phyloP scores from a whole-genome alignment of 2,329 filamentous ascomycete genomes.

The Amauroascus niger region DNA sequence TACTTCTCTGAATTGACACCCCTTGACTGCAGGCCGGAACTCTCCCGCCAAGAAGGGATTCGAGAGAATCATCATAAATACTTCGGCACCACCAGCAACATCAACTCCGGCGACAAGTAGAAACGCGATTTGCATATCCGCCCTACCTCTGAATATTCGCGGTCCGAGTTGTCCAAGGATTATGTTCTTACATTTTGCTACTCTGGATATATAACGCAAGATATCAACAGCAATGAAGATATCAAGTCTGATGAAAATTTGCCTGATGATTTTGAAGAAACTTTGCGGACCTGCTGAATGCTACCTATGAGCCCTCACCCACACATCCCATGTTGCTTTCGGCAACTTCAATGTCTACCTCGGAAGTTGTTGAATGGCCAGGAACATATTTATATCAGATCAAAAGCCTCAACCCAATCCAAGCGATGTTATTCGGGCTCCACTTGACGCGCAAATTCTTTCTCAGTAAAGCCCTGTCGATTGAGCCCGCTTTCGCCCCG shows the following conservation, averaged over 20 bases:
- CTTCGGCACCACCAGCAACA: neutral
- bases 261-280: no score
- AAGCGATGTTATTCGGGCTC: no score
- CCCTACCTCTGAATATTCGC: constrained; percentile 17
- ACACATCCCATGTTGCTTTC: constrained; percentile 19
- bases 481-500: no score
- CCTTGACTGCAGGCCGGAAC: constrained; percentile 1
- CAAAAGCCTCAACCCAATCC: no score
- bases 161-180: constrained; percentile 13
- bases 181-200: constrained; percentile 7
- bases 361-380: no score
- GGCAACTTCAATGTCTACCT: no score
- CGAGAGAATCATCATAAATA: constrained; percentile 6
- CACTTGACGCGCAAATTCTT: no score
- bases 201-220: constrained; percentile 7
- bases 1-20: neutral
- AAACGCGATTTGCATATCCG: constrained; percentile 16
- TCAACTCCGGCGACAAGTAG: neutral
- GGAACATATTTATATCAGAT: no score
- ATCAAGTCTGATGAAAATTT: no score
- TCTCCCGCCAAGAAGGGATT: constrained; percentile 2
- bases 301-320: no score
- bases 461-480: constrained; percentile 15
- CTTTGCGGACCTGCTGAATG: no score
- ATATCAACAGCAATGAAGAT: constrained; percentile 5